Percentiles rank a stretch among this genome's conserved stretches.
phyloP scores from a whole-genome alignment of 306 rosid genomes.

The Cucumis hystrix region DNA sequence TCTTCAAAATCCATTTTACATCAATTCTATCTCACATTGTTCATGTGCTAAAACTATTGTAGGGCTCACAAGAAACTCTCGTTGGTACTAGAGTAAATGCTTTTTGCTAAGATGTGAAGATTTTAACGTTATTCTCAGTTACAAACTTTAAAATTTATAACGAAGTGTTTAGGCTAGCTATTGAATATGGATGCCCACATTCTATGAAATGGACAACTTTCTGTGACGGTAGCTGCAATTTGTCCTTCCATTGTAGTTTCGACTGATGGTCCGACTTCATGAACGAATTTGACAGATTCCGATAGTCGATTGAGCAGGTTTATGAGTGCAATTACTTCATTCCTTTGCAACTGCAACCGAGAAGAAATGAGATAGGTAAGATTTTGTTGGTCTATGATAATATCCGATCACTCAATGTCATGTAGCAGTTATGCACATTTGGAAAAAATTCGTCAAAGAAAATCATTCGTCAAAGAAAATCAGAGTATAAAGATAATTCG shows the following conservation, averaged over 20 bases:
- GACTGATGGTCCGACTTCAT: slow-evolving; percentile 52
- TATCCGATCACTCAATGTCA: not conserved
- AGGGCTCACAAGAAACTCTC: not conserved
- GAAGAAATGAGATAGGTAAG: not conserved
- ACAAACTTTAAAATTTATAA: not conserved
- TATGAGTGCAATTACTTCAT: slow-evolving; percentile 81
- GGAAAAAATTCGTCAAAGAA: not conserved
- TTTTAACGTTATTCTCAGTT: not conserved
- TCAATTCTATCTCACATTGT: not conserved
- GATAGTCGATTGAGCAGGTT: slow-evolving; percentile 89
- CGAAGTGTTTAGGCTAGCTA: slow-evolving; percentile 15
- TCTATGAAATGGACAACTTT: slow-evolving; percentile 30
- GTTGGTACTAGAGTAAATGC: not conserved
- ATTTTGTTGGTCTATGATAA: not conserved
- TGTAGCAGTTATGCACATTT: not conserved
- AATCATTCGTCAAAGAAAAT: not conserved
- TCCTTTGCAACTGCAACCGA: slow-evolving; percentile 80
- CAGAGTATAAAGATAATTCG: no score
- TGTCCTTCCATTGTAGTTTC: slow-evolving; percentile 38
- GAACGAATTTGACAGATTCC: slow-evolving; percentile 57
- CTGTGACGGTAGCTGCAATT: slow-evolving; percentile 13
- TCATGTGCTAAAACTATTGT: not conserved
- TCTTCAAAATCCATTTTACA: not conserved
- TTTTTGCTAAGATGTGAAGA: not conserved
- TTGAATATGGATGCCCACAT: slow-evolving; percentile 28